Percentiles rank a stretch among this genome's conserved stretches.
Conservation (phyloP, 495 filamentous ascomycete genomes). For the Aspergillus coremiiformis region DNA sequence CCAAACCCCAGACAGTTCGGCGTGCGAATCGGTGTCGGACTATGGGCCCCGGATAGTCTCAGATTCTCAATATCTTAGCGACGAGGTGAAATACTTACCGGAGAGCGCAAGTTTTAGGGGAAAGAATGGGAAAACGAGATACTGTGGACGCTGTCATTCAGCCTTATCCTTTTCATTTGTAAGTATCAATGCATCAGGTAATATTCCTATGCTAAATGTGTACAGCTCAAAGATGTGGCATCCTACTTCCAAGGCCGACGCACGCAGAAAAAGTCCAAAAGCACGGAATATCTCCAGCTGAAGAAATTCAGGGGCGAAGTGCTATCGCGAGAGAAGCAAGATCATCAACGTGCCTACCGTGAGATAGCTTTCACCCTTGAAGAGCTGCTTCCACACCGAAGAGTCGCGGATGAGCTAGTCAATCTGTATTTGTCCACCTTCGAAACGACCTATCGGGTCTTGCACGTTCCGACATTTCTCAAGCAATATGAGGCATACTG, state of each 20-base stretch:
- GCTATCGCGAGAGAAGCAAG: slow-evolving; percentile 27
- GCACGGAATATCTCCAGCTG: slow-evolving; percentile 27
- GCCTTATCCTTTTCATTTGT: slow-evolving; percentile 42
- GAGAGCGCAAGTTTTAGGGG: slow-evolving; percentile 37
- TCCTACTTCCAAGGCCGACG: slow-evolving; percentile 37
- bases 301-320: slow-evolving; percentile 28
- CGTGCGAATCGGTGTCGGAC: slow-evolving; percentile 21
- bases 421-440: slow-evolving; percentile 48
- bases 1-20: slow-evolving; percentile 24
- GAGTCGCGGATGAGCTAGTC: slow-evolving; percentile 45
- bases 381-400: slow-evolving; percentile 41
- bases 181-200: slow-evolving; percentile 9
- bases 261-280: slow-evolving; percentile 17
- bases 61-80: slow-evolving; percentile 21
- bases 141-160: slow-evolving; percentile 42
- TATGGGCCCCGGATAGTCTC: slow-evolving; percentile 7
- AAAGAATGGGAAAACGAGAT: slow-evolving; percentile 41
- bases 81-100: slow-evolving; percentile 28
- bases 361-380: slow-evolving; percentile 33
- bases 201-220: slow-evolving; percentile 2
- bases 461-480: slow-evolving; percentile 52
- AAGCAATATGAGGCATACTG: slow-evolving; percentile 47
- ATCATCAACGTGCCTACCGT: slow-evolving; percentile 32
- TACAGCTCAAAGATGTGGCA: slow-evolving; percentile 42
- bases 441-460: slow-evolving; percentile 49